Percentiles rank a stretch among this genome's conserved stretches.
phyloP scores from a whole-genome alignment of 257 asterid genomes.

The Apocynum venetum region DNA sequence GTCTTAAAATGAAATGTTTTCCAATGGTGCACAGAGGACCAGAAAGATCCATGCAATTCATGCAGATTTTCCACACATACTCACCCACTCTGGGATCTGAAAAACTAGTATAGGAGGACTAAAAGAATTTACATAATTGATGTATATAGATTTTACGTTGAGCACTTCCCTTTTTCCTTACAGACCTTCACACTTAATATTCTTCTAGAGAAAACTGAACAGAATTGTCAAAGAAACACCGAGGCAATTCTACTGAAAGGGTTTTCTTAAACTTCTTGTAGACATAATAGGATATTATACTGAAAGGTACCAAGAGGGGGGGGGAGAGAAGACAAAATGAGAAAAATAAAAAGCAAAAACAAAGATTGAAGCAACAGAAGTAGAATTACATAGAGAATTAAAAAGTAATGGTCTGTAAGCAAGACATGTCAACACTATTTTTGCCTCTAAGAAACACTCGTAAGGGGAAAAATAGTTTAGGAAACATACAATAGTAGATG shows the following conservation, averaged over 20 bases:
- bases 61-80: not conserved
- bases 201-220: no score
- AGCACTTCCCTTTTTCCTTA: no score
- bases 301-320: no score
- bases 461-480: constrained; percentile 21
- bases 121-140: not conserved
- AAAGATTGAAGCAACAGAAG: no score
- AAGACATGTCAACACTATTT: not conserved
- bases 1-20: not conserved
- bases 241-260: no score
- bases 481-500: constrained; percentile 36
- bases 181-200: no score
- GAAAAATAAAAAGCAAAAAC: no score
- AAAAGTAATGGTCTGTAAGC: not conserved
- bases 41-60: not conserved
- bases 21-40: not conserved
- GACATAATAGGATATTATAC: no score
- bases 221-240: no score
- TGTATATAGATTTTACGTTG: not conserved
- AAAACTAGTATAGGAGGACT: not conserved
- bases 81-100: not conserved
- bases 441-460: constrained; percentile 1
- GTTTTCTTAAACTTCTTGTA: no score
- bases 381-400: no score
- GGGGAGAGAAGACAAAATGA: no score